Conservation (phyloP, 768 basidiomycete genomes). For the Cystofilobasidium bisporidii region DNA sequence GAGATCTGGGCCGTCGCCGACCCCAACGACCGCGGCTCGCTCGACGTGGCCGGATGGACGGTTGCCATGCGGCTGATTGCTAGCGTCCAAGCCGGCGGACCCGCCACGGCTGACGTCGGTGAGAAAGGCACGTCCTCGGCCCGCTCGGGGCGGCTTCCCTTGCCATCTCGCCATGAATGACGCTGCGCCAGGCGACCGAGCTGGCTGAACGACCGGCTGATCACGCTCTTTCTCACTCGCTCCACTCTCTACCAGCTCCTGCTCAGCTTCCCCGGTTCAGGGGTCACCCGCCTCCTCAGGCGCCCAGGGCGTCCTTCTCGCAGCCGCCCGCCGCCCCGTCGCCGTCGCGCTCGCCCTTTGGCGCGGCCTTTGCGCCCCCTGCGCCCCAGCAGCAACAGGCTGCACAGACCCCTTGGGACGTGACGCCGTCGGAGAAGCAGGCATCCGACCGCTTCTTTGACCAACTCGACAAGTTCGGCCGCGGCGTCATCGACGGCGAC, state of each 20-base stretch:
- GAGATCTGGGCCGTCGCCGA: slow-evolving; percentile 92
- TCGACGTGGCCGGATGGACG: slow-evolving; percentile 77
- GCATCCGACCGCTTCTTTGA: slow-evolving; percentile 70
- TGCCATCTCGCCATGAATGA: background rate
- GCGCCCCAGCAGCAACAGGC: slow-evolving; percentile 16
- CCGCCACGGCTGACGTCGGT: slow-evolving; percentile 54
- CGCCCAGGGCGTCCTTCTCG: slow-evolving; percentile 41
- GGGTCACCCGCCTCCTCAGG: slow-evolving; percentile 20
- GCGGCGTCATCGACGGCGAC: slow-evolving; percentile 81
- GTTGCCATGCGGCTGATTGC: slow-evolving; percentile 84
- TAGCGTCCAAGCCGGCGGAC: slow-evolving; percentile 78
- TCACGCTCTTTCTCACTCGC: background rate
- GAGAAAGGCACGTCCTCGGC: slow-evolving; percentile 54
- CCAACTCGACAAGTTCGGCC: slow-evolving; percentile 61
- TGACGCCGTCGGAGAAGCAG: slow-evolving; percentile 68
- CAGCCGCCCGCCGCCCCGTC: slow-evolving; percentile 17
- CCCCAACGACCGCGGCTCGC: slow-evolving; percentile 83
- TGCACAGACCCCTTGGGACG: slow-evolving; percentile 60
- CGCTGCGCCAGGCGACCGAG: too few species aligned
- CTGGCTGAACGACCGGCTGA: background rate
- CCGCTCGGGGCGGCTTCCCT: too few species aligned
- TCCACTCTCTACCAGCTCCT: slow-evolving; percentile 11
- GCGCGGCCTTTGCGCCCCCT: slow-evolving; percentile 25
- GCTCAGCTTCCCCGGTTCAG: slow-evolving; percentile 20
- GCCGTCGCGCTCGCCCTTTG: background rate